A percentile compares a stretch with the other conserved stretches of the same genome.
These are phyloP conservation scores for Wickerhamiella bombiphila DNA, from an alignment of 805 yeast species.

Conservation along the genomic window DNA sequence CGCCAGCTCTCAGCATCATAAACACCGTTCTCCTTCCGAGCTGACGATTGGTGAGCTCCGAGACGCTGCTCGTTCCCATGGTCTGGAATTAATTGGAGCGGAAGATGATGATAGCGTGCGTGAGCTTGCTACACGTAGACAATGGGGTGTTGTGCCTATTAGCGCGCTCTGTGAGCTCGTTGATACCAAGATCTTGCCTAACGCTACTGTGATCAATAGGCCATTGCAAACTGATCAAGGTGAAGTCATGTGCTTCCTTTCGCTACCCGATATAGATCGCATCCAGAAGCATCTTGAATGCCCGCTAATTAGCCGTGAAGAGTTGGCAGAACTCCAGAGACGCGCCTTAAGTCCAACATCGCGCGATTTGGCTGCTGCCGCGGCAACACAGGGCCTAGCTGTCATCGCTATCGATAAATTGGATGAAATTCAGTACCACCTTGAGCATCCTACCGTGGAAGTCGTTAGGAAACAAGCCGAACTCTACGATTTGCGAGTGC, in stretches of 20 bases:
- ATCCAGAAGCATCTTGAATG: conserved; percentile 3
- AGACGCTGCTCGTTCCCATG: neutral
- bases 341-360: conserved; percentile 3
- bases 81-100: neutral
- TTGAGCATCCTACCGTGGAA: conserved; percentile 6
- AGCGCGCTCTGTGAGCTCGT: conserved; percentile 9
- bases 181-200: conserved; percentile 1
- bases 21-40: neutral
- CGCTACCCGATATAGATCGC: conserved; percentile 1
- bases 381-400: conserved; percentile 11
- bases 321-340: conserved; percentile 1
- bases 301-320: conserved; percentile 3
- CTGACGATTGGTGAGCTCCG: neutral
- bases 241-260: conserved; percentile 2
- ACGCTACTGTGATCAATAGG: neutral
- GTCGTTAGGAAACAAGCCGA: conserved; percentile 5
- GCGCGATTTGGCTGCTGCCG: conserved; percentile 10
- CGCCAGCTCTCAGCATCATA: neutral
- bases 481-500: conserved; percentile 4
- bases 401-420: conserved; percentile 7
- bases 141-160: conserved; percentile 11
- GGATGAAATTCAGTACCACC: conserved; percentile 6
- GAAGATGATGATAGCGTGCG: conserved; percentile 1
- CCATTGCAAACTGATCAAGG: neutral
- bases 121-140: conserved; percentile 11